Evolutionary conservation across 116 monocot species (phyloP), one percentile per base, ranked within the genome.

Genomic region (Posidonia oceanica): DNA sequence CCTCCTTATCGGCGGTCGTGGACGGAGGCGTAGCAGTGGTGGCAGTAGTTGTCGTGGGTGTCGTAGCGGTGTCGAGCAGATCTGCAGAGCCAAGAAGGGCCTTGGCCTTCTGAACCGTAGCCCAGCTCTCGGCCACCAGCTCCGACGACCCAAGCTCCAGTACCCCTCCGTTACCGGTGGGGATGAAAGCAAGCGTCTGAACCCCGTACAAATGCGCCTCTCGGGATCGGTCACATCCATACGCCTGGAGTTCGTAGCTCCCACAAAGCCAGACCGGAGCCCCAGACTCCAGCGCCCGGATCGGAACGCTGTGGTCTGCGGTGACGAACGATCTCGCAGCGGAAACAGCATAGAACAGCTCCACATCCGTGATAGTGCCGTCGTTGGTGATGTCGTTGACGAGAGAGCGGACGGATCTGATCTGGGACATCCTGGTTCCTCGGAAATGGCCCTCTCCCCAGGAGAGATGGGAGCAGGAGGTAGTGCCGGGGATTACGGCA

Each of bases 301-400:
- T n/a, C n/a, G n/a, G n/a, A n/a, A n/a, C n/a, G n/a, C 70, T 71
- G 0, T 38, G 69, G 10, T 83, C 83, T 1, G 44, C 67, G 20
- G 66, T 36, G 3, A 38, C 38, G 54, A 83, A 83, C 2, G 83
- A 80, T 38, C 79, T 70, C 10, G 78, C 71, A 20, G 78, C 63
- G 3, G 88, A 89, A 36, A 85, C 60, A 10, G 75, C 69, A 72
- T 85, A 89, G 70, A 89, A 89, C 78, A 85, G 83, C 83, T 89
- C 85, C 4, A 78, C 63, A 29, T 82, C 88, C n/a, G n/a, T n/a
- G n/a, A n/a, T n/a, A n/a, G n/a, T n/a, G 20, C 36, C 55, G 15
- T 36, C 57, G 40, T 48, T 64, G 13, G 52, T 23, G 15, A 20
- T 59, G n/a, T 6, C 52, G 40, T 36, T 20, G 14, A 55, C 57